Conservation (phyloP, 2,329 filamentous ascomycete genomes). For the Herpotrichia juniperi region DNA sequence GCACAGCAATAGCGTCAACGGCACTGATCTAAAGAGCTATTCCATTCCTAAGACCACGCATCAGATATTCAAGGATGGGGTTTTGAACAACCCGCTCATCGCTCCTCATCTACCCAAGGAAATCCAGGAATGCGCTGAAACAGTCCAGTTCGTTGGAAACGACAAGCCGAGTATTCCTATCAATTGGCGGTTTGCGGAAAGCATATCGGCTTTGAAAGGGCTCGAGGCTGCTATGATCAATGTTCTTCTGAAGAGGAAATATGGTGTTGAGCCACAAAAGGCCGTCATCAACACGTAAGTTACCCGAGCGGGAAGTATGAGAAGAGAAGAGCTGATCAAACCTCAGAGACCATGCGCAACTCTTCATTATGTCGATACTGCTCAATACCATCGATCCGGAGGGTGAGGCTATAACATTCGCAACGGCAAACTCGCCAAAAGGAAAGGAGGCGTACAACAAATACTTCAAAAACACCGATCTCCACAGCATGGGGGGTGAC, state of each 20-base stretch:
- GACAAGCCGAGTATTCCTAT: constrained; percentile 56
- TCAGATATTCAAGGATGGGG: constrained; percentile 43
- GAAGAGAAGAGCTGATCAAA: background rate
- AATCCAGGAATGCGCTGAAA: constrained; percentile 40
- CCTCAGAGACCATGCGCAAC: constrained; percentile 49
- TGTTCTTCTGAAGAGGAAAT: constrained; percentile 54
- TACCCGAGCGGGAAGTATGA: background rate
- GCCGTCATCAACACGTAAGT: constrained; percentile 56
- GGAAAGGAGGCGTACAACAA: constrained; percentile 24
- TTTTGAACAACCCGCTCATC: constrained; percentile 52
- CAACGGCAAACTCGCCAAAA: constrained; percentile 12
- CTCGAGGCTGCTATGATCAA: constrained; percentile 56
- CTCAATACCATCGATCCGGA: constrained; percentile 43
- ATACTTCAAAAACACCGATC: constrained; percentile 34
- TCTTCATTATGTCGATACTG: constrained; percentile 52
- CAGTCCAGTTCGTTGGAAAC: constrained; percentile 52
- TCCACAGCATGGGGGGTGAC: constrained; percentile 23
- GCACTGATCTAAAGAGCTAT: constrained; percentile 20
- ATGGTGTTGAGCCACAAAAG: constrained; percentile 46
- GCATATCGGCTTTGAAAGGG: constrained; percentile 56
- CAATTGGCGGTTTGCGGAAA: constrained; percentile 64
- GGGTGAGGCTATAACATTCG: constrained; percentile 29
- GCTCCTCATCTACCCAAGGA: constrained; percentile 43
- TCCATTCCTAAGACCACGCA: constrained; percentile 35
- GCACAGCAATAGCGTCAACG: constrained; percentile 9